These are phyloP conservation scores for Fusarium sp. DNA, from an alignment of 2,329 filamentous ascomycete species.

Conservation along the genomic window DNA sequence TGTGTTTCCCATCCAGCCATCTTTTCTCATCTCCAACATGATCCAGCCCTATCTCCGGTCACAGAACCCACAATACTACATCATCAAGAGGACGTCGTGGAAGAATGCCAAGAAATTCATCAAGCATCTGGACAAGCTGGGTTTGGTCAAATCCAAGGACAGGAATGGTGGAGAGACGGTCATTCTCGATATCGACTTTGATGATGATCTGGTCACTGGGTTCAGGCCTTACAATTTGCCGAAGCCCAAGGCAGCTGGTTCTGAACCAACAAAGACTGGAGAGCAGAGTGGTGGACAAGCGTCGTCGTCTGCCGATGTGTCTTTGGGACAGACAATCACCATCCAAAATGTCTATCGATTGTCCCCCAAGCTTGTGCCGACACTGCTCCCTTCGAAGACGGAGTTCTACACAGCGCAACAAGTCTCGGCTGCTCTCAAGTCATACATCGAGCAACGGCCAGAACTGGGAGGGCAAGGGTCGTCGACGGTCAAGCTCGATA, in stretches of 20 bases:
- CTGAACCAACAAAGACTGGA: not conserved
- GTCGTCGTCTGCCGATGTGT: slow-evolving; percentile 4
- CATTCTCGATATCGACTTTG: slow-evolving; percentile 37
- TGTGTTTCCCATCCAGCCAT: slow-evolving; percentile 35
- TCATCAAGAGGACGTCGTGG: slow-evolving; percentile 40
- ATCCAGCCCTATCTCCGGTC: slow-evolving; percentile 36
- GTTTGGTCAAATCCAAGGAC: slow-evolving; percentile 29
- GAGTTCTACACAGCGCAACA: slow-evolving; percentile 32
- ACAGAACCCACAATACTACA: slow-evolving; percentile 29
- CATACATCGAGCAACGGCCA: slow-evolving; percentile 33
- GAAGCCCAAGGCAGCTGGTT: slow-evolving; percentile 1
- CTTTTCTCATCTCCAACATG: slow-evolving; percentile 38
- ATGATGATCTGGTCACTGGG: slow-evolving; percentile 12
- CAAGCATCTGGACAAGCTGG: slow-evolving; percentile 31
- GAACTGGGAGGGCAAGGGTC: slow-evolving; percentile 30
- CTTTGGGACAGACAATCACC: slow-evolving; percentile 17
- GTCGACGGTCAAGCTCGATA: slow-evolving; percentile 31
- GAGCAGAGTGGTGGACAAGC: not conserved
- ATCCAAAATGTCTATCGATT: slow-evolving; percentile 33
- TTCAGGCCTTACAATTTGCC: slow-evolving; percentile 36
- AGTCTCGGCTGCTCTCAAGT: slow-evolving; percentile 33
- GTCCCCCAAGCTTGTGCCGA: slow-evolving; percentile 31
- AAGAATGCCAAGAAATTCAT: slow-evolving; percentile 40
- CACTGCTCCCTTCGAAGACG: slow-evolving; percentile 35
- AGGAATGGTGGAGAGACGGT: slow-evolving; percentile 38